These are phyloP conservation scores for Colletotrichum musicola DNA, from an alignment of 2,329 filamentous ascomycete species.

Conservation along the genomic window DNA sequence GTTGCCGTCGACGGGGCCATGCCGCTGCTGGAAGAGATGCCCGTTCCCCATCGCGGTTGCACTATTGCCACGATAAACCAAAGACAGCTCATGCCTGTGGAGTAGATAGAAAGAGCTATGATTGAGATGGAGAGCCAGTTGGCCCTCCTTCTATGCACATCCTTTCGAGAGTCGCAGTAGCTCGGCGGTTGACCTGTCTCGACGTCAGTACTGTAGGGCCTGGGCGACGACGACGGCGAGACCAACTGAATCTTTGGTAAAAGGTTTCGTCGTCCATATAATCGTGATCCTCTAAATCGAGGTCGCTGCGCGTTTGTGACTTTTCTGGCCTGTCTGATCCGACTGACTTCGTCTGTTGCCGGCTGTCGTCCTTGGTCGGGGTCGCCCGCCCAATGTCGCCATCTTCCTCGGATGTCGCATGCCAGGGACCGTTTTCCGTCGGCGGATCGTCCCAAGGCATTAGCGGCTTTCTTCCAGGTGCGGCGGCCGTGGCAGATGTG, in stretches of 20 bases:
- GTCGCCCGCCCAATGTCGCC: slow-evolving; percentile 16
- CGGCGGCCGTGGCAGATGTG: neutral
- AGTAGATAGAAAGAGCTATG: slow-evolving; percentile 68
- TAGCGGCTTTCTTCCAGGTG: neutral
- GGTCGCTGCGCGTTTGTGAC: neutral
- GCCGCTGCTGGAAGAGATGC: slow-evolving; percentile 65
- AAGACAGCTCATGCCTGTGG: slow-evolving; percentile 73
- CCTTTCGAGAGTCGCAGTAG: slow-evolving; percentile 49
- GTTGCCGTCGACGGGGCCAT: slow-evolving; percentile 75
- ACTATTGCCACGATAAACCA: slow-evolving; percentile 73
- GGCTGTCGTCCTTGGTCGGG: slow-evolving; percentile 7
- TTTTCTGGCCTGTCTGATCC: neutral
- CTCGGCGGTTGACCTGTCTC: slow-evolving; percentile 45
- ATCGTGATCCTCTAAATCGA: slow-evolving; percentile 7
- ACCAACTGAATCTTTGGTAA: slow-evolving; percentile 48
- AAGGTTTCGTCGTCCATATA: slow-evolving; percentile 46
- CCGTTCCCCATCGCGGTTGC: slow-evolving; percentile 72
- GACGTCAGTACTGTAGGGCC: neutral
- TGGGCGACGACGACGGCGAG: neutral
- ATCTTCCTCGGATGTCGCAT: slow-evolving; percentile 8
- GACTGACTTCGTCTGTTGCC: neutral
- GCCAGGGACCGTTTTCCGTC: slow-evolving; percentile 20
- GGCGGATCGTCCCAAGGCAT: slow-evolving; percentile 37
- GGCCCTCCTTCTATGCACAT: slow-evolving; percentile 47
- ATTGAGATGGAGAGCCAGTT: slow-evolving; percentile 65